A percentile compares a stretch with the other conserved stretches of the same genome.
phyloP scores from a whole-genome alignment of 2,329 filamentous ascomycete genomes.

The Monosporascus ibericus region DNA sequence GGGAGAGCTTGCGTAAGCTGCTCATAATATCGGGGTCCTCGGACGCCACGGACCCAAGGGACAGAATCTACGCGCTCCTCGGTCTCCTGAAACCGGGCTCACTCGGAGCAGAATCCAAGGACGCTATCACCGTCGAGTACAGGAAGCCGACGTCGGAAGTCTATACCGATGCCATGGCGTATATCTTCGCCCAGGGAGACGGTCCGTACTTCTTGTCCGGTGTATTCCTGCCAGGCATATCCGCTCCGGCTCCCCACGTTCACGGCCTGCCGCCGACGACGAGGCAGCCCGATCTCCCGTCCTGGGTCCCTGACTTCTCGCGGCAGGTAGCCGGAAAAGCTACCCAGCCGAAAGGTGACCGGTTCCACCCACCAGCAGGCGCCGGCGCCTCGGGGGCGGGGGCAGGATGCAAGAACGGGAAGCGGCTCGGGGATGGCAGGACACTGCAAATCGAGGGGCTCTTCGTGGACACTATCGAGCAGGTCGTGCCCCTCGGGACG shows the following conservation, averaged over 20 bases:
- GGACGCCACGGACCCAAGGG: conserved; percentile 5
- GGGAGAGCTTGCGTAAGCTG: conserved; percentile 3
- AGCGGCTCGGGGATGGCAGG: background rate
- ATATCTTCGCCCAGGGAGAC: conserved; percentile 4
- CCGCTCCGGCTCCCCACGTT: conserved; percentile 1
- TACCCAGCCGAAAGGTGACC: background rate
- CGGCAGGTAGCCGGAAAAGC: background rate
- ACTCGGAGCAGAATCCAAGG: background rate
- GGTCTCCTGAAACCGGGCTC: conserved; percentile 1
- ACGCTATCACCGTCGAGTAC: conserved; percentile 1
- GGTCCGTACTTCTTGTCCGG: conserved; percentile 1
- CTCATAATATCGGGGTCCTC: conserved; percentile 3
- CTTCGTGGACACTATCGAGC: conserved; percentile 6
- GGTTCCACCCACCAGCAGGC: conserved; percentile 3
- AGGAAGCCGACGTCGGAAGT: conserved; percentile 1
- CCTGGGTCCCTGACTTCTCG: conserved; percentile 6
- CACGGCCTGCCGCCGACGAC: background rate
- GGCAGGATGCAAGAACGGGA: conserved; percentile 1
- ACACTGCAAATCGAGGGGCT: conserved; percentile 5
- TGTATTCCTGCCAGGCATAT: background rate
- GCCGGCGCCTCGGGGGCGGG: conserved; percentile 1
- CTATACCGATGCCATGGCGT: conserved; percentile 2
- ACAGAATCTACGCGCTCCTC: conserved; percentile 5
- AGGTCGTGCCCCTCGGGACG: conserved; percentile 1
- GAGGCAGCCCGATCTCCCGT: conserved; percentile 2